These are phyloP conservation scores for Coemansia sp. DNA, from an alignment of 192 early-diverging fungal genomes.

Conservation along the genomic window DNA sequence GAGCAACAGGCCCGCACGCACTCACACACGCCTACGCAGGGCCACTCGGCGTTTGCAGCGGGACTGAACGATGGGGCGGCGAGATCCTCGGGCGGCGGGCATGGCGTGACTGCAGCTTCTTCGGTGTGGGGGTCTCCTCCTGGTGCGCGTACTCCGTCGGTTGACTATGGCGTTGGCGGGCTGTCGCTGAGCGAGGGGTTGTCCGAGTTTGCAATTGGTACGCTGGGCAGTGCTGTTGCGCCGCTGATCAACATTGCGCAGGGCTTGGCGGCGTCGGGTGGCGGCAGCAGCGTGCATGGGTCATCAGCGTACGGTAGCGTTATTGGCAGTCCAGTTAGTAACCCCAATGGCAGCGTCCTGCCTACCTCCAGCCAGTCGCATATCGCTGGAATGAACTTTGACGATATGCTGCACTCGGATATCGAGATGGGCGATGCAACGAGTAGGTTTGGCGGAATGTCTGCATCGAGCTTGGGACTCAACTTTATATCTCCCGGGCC, in stretches of 20 bases:
- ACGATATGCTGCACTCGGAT: background rate
- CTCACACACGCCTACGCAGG: background rate
- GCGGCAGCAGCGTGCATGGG: constrained; percentile 33
- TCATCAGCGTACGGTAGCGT: constrained; percentile 48
- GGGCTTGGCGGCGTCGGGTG: constrained; percentile 19
- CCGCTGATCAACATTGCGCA: constrained; percentile 45
- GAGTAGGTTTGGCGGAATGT: background rate
- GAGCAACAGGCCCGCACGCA: background rate
- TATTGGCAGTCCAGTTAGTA: constrained; percentile 38
- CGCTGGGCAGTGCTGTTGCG: constrained; percentile 42
- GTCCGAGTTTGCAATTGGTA: constrained; percentile 51
- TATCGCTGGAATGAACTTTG: background rate
- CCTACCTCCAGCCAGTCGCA: background rate
- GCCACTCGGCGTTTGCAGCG: background rate
- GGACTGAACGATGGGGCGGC: background rate
- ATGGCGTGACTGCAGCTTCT: background rate
- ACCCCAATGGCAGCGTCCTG: background rate
- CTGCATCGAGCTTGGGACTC: background rate
- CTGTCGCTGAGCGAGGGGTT: constrained; percentile 45
- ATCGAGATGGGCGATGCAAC: background rate
- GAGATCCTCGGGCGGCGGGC: background rate
- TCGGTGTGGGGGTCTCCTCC: constrained; percentile 13
- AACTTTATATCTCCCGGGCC: background rate
- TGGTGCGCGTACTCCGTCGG: constrained; percentile 8
- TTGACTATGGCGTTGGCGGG: constrained; percentile 7